phyloP scores from a whole-genome alignment of 73 alveolate species.

The Uronychia setigera region DNA sequence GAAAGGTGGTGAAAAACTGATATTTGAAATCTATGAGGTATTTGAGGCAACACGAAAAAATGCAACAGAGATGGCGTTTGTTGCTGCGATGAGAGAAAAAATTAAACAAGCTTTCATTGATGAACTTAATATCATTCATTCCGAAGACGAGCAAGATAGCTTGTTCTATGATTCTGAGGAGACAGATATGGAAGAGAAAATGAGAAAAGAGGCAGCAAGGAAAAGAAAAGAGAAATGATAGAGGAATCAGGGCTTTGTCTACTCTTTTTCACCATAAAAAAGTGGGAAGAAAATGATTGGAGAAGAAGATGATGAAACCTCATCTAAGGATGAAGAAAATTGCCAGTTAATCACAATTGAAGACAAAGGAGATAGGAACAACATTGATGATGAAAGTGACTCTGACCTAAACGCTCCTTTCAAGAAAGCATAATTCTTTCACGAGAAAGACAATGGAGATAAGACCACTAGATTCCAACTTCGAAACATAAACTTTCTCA shows the following conservation, averaged over 20 bases:
- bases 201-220: neutral
- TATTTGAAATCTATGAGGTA: neutral
- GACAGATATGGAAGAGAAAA: neutral
- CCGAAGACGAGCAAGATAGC: neutral
- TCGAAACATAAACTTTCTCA: neutral
- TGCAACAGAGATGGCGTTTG: neutral
- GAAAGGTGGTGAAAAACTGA: neutral
- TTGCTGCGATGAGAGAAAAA: neutral
- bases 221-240: neutral
- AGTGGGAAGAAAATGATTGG: no score
- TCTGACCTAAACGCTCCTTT: neutral
- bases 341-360: neutral
- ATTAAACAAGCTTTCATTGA: neutral
- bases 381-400: neutral
- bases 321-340: neutral
- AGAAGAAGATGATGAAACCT: neutral
- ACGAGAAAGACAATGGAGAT: neutral
- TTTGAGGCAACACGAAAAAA: neutral
- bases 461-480: neutral
- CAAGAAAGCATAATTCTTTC: neutral
- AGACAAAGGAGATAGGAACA: neutral
- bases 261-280: no score
- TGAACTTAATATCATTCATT: neutral
- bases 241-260: neutral
- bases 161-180: neutral